Percentiles rank a stretch among this genome's conserved stretches.
Conservation (phyloP, 2,329 filamentous ascomycete species). For the Aspergillus amoenus region DNA sequence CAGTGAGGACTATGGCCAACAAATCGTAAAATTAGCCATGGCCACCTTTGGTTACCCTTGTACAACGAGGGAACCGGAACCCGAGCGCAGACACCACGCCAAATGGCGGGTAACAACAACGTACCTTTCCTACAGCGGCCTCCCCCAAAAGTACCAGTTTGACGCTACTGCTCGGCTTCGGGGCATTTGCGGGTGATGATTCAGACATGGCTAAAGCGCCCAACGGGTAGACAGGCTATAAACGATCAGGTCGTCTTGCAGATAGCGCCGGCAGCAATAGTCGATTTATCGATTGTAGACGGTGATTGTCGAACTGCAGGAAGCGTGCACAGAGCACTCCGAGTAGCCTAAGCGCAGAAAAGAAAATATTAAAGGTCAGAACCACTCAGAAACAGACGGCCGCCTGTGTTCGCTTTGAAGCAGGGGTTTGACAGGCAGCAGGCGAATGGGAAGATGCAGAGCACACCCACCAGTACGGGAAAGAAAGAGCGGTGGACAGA, state of each 20-base stretch:
- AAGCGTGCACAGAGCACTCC: constrained; percentile 16
- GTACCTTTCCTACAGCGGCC: constrained; percentile 96
- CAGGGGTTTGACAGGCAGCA: constrained; percentile 17
- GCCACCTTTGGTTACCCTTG: constrained; percentile 15
- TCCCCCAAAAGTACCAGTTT: constrained; percentile 98
- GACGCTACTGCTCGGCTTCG: constrained; percentile 98
- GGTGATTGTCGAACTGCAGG: constrained; percentile 26
- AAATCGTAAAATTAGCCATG: constrained; percentile 19
- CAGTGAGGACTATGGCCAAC: constrained; percentile 72
- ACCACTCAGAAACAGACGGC: constrained; percentile 12
- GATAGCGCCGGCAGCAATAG: constrained; percentile 20
- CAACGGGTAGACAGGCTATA: constrained; percentile 16
- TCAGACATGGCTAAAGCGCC: constrained; percentile 63
- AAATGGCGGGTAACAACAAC: constrained; percentile 13
- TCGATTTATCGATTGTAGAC: constrained; percentile 23
- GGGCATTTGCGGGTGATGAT: constrained; percentile 61
- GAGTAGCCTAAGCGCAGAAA: constrained; percentile 20
- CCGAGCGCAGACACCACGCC: constrained; percentile 1
- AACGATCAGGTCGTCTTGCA: constrained; percentile 32
- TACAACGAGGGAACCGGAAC: constrained; percentile 14
- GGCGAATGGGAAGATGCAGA: constrained; percentile 16
- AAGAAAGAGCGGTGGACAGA: constrained; percentile 23
- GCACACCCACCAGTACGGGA: constrained; percentile 18
- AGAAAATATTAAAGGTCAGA: constrained; percentile 14
- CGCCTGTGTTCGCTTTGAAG: constrained; percentile 10